Base-by-base conservation (phyloP, 345 rosid species). In the Pugionium cornutum region DNA sequence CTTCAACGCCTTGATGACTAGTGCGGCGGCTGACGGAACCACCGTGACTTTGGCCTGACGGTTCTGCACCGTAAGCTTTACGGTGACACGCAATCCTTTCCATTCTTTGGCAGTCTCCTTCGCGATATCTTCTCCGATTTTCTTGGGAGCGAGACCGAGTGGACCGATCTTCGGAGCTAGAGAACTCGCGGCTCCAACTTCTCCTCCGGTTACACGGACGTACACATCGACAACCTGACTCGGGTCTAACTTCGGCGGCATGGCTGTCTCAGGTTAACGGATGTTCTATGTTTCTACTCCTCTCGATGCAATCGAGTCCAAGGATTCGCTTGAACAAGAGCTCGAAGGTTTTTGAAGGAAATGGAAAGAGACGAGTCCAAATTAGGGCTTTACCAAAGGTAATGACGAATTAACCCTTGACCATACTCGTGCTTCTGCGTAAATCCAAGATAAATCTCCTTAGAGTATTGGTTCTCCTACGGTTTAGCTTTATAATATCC, bases 1-100 rank as follows among this genome's bases (percentile, higher is more conserved):
- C 67, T 83, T 83, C 53, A 86, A 79, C 4, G 91, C 83, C 73
- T 86, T 86, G 77, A 86, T 86, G 27, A 86, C 88, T 2, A 86
- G 78, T 0, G 91, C 88, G 0, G 91, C 86, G 0, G 91, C 91
- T 10, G 91, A 86, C 6, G 91, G 91, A 27, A 86, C 91, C 3
- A 86, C 88, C 2, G 87, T 47, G 2, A 86, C 89, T 66, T 86
- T 86, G 0, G 89, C 92, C 66, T 82, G 92, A 58, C 92, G 89
- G 67, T 86, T 86, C 78, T 84, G 92, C 9, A 86, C 92, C 4
- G 89, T 86, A 3, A 86, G 83, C 73, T 86, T 86, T 42, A 85
- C 91, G 0, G 86, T 86, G 6, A 86, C 91, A 18, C 89, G 85
- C 7, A 86, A 66, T 58, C 84, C 84, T 62, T 81, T 81, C 84